Conservation (phyloP, 2,329 filamentous ascomycete genomes). For the Colletotrichum coccodes region DNA sequence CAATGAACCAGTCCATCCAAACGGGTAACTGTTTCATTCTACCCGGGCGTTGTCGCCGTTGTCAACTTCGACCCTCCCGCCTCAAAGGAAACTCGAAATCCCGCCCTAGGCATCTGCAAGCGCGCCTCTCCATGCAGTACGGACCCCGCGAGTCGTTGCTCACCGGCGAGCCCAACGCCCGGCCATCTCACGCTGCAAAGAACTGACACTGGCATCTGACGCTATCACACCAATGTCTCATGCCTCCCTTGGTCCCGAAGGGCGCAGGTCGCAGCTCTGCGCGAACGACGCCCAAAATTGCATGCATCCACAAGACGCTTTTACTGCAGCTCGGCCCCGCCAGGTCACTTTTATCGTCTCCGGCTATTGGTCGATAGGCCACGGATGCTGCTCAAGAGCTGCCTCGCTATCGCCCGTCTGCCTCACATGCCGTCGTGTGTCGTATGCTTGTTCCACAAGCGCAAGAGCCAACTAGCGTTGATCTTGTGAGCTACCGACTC, state of each 20-base stretch:
- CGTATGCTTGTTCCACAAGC: slow-evolving; percentile 11
- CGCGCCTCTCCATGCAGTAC: background rate
- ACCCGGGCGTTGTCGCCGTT: background rate
- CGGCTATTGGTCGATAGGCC: background rate
- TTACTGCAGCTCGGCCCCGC: slow-evolving; percentile 15
- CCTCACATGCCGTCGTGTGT: slow-evolving; percentile 16
- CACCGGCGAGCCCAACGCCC: slow-evolving; percentile 13
- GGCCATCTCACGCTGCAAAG: background rate
- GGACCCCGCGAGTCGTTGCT: background rate
- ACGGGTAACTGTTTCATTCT: slow-evolving; percentile 28
- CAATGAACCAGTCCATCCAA: slow-evolving; percentile 14
- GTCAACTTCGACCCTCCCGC: background rate
- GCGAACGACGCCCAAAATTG: background rate
- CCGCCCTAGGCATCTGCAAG: slow-evolving; percentile 3
- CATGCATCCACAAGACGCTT: slow-evolving; percentile 19
- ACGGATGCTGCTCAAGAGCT: background rate
- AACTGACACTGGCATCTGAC: slow-evolving; percentile 27
- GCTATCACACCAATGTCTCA: slow-evolving; percentile 29
- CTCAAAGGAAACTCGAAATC: slow-evolving; percentile 1
- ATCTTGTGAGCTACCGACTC: background rate
- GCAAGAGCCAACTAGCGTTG: background rate
- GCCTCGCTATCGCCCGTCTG: slow-evolving; percentile 5
- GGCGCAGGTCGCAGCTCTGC: slow-evolving; percentile 9
- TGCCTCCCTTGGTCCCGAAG: slow-evolving; percentile 18
- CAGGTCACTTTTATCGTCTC: background rate